Base-by-base conservation (phyloP, 805 yeast species). In the Wickerhamiella galacta region DNA sequence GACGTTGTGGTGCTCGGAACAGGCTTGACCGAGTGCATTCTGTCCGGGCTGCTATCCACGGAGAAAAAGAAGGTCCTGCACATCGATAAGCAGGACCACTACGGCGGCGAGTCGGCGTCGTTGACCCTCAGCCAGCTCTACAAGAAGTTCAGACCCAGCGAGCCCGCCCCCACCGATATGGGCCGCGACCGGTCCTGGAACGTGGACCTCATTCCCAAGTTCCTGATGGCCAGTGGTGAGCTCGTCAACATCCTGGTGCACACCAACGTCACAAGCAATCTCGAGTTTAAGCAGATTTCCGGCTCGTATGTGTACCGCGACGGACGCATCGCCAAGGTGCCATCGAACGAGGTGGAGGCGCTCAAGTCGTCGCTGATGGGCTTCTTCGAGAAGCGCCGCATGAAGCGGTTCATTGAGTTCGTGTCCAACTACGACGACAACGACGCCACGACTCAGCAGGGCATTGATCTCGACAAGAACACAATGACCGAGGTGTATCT, bases 141-240 rank as follows among this genome's bases (percentile, higher is more conserved):
- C 63, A 58, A 66, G 45, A 85, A 85, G 60, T 85, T 83, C 66
- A 81, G 83, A 53, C 94, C 95, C 20, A 63, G 69, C 32, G 39
- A 32, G 19, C 33, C 23, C 16, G 40, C 34, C n/a, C 49, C 50
- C 25, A 78, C 72, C 41, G 77, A 75, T 39, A 68, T 74, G 41
- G 96, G 98, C 32, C 73, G 92, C 49, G 93, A 82, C 51, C 70
- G 96, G 42, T 96, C 90, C 56, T 90, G 96, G 95, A 83, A 92
- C 58, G 90, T 90, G 33, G 98, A 90, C 54, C 66, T 90, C 58
- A 82, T 90, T 49, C 98, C 98, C 28, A 90, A 90, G 60, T 85
- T 90, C 47, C 63, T 90, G 46, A 90, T 90, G 98, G 85, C 95
- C 35, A 81, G 83, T 52, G 98, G 98, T 26, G 98, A 87, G 54